Percentiles rank a stretch among this genome's conserved stretches.
Evolutionary conservation across 2,329 filamentous ascomycete genomes (phyloP).

Genomic region (Berkeleyomyces rouxiae): DNA sequence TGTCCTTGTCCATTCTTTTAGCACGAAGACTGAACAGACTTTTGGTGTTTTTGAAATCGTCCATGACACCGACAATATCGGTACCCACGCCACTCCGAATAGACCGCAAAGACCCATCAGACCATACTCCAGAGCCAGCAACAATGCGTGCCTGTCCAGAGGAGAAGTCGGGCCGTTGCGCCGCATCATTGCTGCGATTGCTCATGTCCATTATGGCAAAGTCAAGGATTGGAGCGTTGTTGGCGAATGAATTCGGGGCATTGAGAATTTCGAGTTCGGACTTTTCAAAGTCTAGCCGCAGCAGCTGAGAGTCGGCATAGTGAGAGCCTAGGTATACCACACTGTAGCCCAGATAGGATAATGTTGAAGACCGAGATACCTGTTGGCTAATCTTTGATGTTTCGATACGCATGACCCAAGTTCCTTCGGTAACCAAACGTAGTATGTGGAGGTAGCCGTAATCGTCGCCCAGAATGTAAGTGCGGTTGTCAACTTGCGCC

Average conservation of each 20-base stretch:
- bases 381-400: constrained; percentile 41
- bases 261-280: constrained; percentile 49
- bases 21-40: constrained; percentile 54
- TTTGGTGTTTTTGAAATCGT: constrained; percentile 57
- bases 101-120: constrained; percentile 74
- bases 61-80: constrained; percentile 69
- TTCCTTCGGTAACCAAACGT: constrained; percentile 51
- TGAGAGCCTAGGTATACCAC: constrained; percentile 80
- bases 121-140: constrained; percentile 77
- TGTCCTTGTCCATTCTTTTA: constrained; percentile 31
- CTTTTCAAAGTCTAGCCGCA: constrained; percentile 34
- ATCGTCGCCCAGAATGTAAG: constrained; percentile 82
- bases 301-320: constrained; percentile 78
- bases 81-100: constrained; percentile 87
- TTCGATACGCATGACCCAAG: constrained; percentile 55
- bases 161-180: constrained; percentile 63
- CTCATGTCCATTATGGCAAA: constrained; percentile 96
- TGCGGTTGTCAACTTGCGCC: constrained; percentile 64
- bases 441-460: constrained; percentile 77
- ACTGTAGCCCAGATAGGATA: constrained; percentile 61
- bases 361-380: constrained; percentile 57
- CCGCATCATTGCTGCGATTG: constrained; percentile 48
- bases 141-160: constrained; percentile 90
- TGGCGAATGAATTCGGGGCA: constrained; percentile 41
- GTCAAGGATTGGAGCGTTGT: constrained; percentile 82